Base-by-base conservation (phyloP, 495 filamentous ascomycete genomes). In the Podospora tetraspora region DNA sequence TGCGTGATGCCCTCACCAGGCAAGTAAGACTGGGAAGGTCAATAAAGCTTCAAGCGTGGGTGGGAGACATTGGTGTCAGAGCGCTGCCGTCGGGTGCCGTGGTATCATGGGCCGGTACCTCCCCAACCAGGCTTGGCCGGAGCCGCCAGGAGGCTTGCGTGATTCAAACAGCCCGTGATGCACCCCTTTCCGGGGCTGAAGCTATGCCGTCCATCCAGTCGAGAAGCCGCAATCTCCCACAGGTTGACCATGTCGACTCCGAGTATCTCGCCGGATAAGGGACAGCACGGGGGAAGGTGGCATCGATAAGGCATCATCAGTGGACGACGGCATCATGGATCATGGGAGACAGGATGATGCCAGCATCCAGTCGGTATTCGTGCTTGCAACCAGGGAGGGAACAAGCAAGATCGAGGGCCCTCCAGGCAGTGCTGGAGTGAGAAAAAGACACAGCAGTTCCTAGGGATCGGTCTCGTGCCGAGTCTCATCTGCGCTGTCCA, bases 121-220 rank as follows among this genome's bases (percentile, higher is more conserved):
- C 27, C 65, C 65, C 25, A 66, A 66, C 58, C 22, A 11, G 65
- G 65, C 21, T 60, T 66, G 65, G 22, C 58, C 58, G 25, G 25
- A 30, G 24, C 65, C 24, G 16, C 21, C 21, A 34, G 8, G 8
- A 62, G 21, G 64, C 24, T 66, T 24, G 65, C 65, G 58, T 66
- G 65, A 66, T 66, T 24, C 57, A 30, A 66, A 12, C 43, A 30
- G 65, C 65, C 58, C 65, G 65, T 66, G 65, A 66, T 66, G 65
- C 34, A 27, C 30, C 34, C 65, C 32, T n/a, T 52, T 16, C 19
- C 43, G 16, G 43, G 32, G 43, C 16, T 19, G 43, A 19, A 52
- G 43, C 12, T 6, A n/a, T 52, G 43, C 43, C 19, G 43, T 52
- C 19, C 43, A 19, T 52, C 43, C 43, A 52, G 43, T 52, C 16